A percentile compares a stretch with the other conserved stretches of the same genome.
phyloP scores from a whole-genome alignment of 352 stramenopile genomes.

The Globisporangium okanoganense region DNA sequence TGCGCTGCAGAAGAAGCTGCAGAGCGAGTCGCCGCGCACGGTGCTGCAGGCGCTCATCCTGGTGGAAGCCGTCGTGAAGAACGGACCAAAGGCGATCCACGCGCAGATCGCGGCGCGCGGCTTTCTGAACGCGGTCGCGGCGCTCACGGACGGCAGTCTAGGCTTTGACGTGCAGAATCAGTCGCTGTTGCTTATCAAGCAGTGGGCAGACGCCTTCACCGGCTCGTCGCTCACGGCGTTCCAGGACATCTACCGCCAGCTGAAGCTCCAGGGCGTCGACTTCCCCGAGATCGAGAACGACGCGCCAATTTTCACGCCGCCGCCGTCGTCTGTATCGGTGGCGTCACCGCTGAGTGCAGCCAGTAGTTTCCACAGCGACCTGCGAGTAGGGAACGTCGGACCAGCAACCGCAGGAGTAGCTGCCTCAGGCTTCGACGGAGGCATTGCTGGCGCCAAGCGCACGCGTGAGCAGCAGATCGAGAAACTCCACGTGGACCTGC shows the following conservation, averaged over 20 bases:
- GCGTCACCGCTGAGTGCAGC: slow-evolving; percentile 7
- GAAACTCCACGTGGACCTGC: slow-evolving; percentile 68
- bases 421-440: not conserved
- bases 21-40: slow-evolving; percentile 38
- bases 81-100: slow-evolving; percentile 57
- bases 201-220: slow-evolving; percentile 75
- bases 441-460: slow-evolving; percentile 1
- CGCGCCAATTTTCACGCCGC: slow-evolving; percentile 67
- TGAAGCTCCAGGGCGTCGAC: slow-evolving; percentile 67
- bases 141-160: slow-evolving; percentile 57
- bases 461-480: slow-evolving; percentile 61
- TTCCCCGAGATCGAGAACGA: slow-evolving; percentile 73
- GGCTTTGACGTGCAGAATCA: slow-evolving; percentile 77
- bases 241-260: slow-evolving; percentile 71
- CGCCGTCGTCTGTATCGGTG: slow-evolving; percentile 23
- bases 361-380: slow-evolving; percentile 9
- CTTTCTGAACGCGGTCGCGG: slow-evolving; percentile 68
- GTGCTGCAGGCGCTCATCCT: slow-evolving; percentile 58
- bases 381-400: not conserved
- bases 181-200: slow-evolving; percentile 70
- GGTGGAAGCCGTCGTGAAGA: slow-evolving; percentile 77
- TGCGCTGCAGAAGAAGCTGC: slow-evolving; percentile 51
- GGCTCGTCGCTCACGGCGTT: slow-evolving; percentile 47
- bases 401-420: not conserved
- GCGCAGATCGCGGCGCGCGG: slow-evolving; percentile 44